Conservation (phyloP, 2,329 filamentous ascomycete species). For the Cordyceps militaris region DNA sequence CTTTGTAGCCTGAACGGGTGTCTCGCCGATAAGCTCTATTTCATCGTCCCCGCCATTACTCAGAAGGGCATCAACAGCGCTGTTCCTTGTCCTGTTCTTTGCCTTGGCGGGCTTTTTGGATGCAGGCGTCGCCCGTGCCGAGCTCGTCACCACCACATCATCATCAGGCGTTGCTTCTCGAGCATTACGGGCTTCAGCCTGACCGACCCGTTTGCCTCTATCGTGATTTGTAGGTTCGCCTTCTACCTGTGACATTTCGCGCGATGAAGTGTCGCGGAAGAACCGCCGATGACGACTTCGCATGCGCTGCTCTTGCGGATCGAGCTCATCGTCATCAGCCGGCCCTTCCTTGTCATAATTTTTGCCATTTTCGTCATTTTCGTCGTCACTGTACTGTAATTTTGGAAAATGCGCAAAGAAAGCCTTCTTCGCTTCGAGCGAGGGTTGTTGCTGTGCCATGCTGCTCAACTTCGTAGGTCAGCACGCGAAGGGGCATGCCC, state of each 20-base stretch:
- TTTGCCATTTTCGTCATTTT: slow-evolving; percentile 13
- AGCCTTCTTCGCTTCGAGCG: slow-evolving; percentile 35
- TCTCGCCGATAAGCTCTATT: slow-evolving; percentile 7
- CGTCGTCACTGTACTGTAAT: slow-evolving; percentile 25
- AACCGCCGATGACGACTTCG: slow-evolving; percentile 25
- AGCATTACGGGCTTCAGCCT: neutral
- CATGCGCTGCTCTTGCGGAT: slow-evolving; percentile 25
- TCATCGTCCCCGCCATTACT: neutral
- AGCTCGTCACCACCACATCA: neutral
- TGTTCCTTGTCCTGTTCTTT: neutral
- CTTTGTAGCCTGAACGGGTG: neutral
- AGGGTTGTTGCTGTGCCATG: slow-evolving; percentile 18
- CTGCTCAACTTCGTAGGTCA: too few relatives aligned
- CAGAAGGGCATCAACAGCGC: neutral
- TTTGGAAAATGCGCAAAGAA: slow-evolving; percentile 39
- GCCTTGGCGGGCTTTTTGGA: neutral
- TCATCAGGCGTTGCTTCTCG: neutral
- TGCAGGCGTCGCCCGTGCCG: neutral
- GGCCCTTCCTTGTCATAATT: neutral
- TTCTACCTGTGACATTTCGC: too few relatives aligned
- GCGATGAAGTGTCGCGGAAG: slow-evolving; percentile 17
- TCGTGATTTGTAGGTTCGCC: too few relatives aligned
- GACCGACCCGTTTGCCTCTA: too few relatives aligned
- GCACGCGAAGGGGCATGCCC: neutral
- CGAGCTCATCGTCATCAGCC: slow-evolving; percentile 23